Conservation (phyloP, 2,329 filamentous ascomycete genomes). For the Stagonosporopsis vannaccii region DNA sequence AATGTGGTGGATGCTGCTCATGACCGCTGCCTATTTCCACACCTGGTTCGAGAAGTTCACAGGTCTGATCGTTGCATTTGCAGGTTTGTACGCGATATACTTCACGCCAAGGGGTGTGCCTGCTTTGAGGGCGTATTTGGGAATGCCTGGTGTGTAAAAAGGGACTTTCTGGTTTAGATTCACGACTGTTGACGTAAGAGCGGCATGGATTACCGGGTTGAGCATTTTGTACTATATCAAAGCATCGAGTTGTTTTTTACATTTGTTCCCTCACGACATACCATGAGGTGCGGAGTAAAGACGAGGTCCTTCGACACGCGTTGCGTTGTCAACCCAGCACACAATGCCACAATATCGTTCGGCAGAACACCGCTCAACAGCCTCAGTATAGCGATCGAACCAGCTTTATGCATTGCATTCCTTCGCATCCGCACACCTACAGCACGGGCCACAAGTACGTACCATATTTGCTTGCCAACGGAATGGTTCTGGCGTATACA, state of each 20-base stretch:
- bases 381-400: too few species aligned
- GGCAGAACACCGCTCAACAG: too few species aligned
- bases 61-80: conserved; percentile 57
- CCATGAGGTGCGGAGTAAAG: too few species aligned
- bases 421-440: too few species aligned
- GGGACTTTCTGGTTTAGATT: not conserved
- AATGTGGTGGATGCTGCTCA: conserved; percentile 94
- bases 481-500: too few species aligned
- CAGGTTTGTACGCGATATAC: conserved; percentile 55
- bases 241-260: not conserved
- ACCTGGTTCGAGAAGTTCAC: conserved; percentile 94
- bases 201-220: not conserved
- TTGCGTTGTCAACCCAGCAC: too few species aligned
- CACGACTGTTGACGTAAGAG: not conserved
- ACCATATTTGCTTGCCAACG: too few species aligned
- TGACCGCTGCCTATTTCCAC: conserved; percentile 98
- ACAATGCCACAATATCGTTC: too few species aligned
- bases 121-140: conserved; percentile 51
- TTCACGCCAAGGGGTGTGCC: conserved; percentile 57
- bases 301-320: too few species aligned
- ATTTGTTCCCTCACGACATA: not conserved
- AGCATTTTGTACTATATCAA: not conserved
- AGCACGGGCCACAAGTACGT: too few species aligned
- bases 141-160: conserved; percentile 55
- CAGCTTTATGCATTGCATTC: too few species aligned